These are phyloP conservation scores for Apophysomyces ossiformis DNA, from an alignment of 371 early-diverging fungal species.

Conservation along the genomic window DNA sequence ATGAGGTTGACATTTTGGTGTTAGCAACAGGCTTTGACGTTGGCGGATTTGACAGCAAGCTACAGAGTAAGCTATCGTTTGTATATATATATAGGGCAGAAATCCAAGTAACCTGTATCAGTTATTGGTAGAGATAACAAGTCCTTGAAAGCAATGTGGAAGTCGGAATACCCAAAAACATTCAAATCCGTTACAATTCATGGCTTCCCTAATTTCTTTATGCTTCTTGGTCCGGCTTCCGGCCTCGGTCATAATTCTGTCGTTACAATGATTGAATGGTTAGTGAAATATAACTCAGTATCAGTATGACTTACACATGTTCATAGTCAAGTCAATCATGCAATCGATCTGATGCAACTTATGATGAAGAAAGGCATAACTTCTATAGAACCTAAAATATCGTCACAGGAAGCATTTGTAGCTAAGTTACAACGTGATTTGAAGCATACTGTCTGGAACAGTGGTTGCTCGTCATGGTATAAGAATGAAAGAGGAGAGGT, in stretches of 20 bases:
- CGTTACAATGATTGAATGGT: conserved; percentile 26
- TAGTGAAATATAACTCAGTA: not conserved
- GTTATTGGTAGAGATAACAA: conserved; percentile 27
- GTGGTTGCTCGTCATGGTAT: conserved; percentile 34
- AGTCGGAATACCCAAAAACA: conserved; percentile 23
- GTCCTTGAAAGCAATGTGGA: conserved; percentile 27
- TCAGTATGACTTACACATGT: not conserved
- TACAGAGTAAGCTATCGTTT: conserved; percentile 24
- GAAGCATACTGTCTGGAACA: conserved; percentile 31
- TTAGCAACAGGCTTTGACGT: conserved; percentile 71
- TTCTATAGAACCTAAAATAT: conserved; percentile 28
- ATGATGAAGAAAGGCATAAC: conserved; percentile 18
- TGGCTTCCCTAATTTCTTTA: conserved; percentile 51
- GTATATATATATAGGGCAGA: not conserved
- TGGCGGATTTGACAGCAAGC: conserved; percentile 34
- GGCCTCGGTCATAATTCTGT: conserved; percentile 43
- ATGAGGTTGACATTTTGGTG: conserved; percentile 57
- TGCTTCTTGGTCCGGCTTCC: conserved; percentile 45
- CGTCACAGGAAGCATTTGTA: conserved; percentile 26
- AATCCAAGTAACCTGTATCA: not conserved
- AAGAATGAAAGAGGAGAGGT: conserved; percentile 30
- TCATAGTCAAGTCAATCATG: conserved; percentile 30
- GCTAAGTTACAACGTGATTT: conserved; percentile 20
- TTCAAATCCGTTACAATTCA: conserved; percentile 34
- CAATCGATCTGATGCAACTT: conserved; percentile 25